Evolutionary conservation across 352 stramenopile genomes (phyloP), one percentile per base, ranked within the genome.

Genomic region (Globisporangium radiosum): DNA sequence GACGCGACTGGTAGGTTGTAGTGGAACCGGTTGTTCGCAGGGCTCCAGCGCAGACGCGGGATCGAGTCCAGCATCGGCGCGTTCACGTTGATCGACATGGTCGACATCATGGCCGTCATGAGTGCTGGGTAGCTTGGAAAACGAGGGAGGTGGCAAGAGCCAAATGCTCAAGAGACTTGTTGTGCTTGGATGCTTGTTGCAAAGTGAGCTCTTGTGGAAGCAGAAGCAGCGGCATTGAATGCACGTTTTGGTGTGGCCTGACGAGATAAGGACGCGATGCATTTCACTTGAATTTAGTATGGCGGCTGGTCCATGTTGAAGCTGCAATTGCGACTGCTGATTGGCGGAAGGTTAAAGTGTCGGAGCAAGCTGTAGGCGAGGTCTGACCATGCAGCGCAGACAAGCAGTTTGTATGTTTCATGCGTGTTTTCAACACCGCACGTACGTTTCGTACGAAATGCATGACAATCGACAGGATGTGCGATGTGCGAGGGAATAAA

Each of bases 1-100:
- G 74, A 67, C 1, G 76, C 79, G 53, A 88, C 62, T 9, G 78
- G 81, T 60, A 89, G 65, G 50, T 74, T 87, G 68, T 75, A 91
- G 69, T 89, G 81, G 72, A 91, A 91, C 51, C 81, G 81, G 66
- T 91, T 85, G 71, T 86, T 86, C 48, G 62, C 60, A 37, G 78
- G 66, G 64, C 71, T 86, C 81, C 81, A 91, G 52, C 78, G 81
- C 56, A 91, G 58, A 5, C 81, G 81, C 44, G 81, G 81, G 66
- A 91, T 87, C 56, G 73, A 74, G 51, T 83, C 78, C 67, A 88
- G 48, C 52, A 72, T 19, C 45, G 62, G 45, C 42, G 60, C 59
- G 54, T 81, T 57, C 25, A 67, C 68, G 61, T 80, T 56, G 36
- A 78, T 56, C 53, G 67, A 72, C 57, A 76, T 71, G 6, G 57